Evolutionary conservation across 2,329 filamentous ascomycete species (phyloP).

Genomic region (Beauveria sp.): DNA sequence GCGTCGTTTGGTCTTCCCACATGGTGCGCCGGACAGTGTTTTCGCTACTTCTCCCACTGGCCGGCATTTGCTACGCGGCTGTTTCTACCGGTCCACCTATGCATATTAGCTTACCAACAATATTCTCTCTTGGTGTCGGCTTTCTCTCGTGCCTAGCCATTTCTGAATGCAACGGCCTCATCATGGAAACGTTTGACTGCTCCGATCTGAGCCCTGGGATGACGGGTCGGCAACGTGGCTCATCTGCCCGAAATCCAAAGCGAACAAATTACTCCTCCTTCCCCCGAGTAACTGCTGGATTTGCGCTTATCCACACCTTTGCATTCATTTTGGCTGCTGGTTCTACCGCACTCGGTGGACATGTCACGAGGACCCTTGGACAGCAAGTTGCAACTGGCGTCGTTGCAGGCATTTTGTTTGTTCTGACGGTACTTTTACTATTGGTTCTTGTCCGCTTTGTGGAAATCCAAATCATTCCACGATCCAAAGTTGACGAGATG

Average conservation of each 20-base stretch:
- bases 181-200: conserved; percentile 79
- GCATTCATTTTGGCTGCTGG: conserved; percentile 63
- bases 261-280: conserved; percentile 69
- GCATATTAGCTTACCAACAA: conserved; percentile 54
- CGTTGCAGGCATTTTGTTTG: conserved; percentile 58
- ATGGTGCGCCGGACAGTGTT: conserved; percentile 61
- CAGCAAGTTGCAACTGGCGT: conserved; percentile 61
- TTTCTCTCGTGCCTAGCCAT: conserved; percentile 67
- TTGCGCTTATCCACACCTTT: conserved; percentile 61
- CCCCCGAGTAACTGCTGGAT: conserved; percentile 63
- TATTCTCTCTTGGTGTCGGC: conserved; percentile 59
- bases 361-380: conserved; percentile 56
- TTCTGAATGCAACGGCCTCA: conserved; percentile 65
- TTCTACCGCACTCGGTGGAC: conserved; percentile 61
- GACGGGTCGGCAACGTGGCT: conserved; percentile 46
- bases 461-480: conserved; percentile 61
- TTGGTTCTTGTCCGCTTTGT: conserved; percentile 56
- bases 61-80: conserved; percentile 59
- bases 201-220: conserved; percentile 69
- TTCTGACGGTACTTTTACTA: conserved; percentile 56
- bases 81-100: conserved; percentile 55
- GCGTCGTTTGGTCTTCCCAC: conserved; percentile 64
- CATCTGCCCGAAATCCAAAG: conserved; percentile 30
- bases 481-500: conserved; percentile 48
- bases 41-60: conserved; percentile 57